phyloP scores from a whole-genome alignment of 331 rosid genomes.

The Prunus yedoensis region DNA sequence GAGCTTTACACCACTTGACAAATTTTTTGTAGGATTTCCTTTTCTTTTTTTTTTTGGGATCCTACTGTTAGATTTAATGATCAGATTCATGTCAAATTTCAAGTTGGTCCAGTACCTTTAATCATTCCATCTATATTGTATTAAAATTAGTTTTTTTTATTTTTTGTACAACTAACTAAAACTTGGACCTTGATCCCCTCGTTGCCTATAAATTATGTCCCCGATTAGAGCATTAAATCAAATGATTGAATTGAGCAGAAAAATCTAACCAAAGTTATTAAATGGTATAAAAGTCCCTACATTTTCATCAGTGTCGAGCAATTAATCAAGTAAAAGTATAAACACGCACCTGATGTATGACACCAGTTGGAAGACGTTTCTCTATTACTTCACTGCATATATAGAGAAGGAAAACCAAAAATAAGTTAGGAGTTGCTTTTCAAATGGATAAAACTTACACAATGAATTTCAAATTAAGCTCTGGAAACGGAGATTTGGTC shows the following conservation, averaged over 20 bases:
- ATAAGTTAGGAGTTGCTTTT: conserved; percentile 5
- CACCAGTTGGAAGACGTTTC: conserved; percentile 64
- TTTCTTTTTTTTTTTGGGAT: no score
- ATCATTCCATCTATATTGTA: background rate
- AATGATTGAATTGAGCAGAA: background rate
- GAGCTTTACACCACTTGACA: background rate
- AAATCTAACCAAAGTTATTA: background rate
- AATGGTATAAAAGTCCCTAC: background rate
- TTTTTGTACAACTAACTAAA: background rate
- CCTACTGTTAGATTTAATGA: no score
- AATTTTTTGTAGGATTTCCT: background rate
- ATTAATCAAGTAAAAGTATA: background rate
- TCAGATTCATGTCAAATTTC: background rate
- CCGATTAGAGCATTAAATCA: background rate
- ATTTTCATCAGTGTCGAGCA: background rate
- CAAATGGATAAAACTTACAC: background rate
- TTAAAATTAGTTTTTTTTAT: background rate
- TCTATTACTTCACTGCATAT: conserved; percentile 73
- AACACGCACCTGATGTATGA: conserved; percentile 69
- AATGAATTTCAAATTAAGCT: background rate
- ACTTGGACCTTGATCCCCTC: background rate
- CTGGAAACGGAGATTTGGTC: background rate
- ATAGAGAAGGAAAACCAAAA: background rate
- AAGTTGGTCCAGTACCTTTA: background rate
- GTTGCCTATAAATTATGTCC: background rate